phyloP scores from a whole-genome alignment of 2,329 filamentous ascomycete genomes.

The Xylariaceae sp. region DNA sequence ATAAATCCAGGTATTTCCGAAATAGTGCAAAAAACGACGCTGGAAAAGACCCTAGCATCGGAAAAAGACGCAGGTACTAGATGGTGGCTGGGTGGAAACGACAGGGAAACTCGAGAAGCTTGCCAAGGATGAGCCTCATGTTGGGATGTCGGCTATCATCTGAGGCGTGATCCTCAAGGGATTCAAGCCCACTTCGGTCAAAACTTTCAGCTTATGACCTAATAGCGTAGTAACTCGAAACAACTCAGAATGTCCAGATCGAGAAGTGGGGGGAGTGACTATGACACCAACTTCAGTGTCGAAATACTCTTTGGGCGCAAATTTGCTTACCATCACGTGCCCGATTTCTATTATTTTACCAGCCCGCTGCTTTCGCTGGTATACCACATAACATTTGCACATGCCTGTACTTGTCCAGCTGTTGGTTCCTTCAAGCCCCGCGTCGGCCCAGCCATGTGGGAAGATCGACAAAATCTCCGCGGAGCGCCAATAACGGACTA shows the following conservation, averaged over 20 bases:
- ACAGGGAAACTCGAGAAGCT: neutral
- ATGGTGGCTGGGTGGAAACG: neutral
- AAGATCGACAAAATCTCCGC: conserved; percentile 28
- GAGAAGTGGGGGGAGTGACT: neutral
- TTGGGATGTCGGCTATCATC: conserved; percentile 14
- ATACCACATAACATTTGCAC: conserved; percentile 18
- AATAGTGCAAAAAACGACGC: conserved; percentile 4
- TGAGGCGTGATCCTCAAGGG: conserved; percentile 4
- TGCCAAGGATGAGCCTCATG: conserved; percentile 24
- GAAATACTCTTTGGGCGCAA: neutral
- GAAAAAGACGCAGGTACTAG: conserved; percentile 21
- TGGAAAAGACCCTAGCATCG: conserved; percentile 5
- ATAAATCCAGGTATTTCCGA: conserved; percentile 2
- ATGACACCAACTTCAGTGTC: neutral
- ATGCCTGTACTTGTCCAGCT: conserved; percentile 7
- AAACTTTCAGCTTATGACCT: conserved; percentile 11
- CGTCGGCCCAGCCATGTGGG: conserved; percentile 27
- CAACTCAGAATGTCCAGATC: neutral
- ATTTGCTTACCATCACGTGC: conserved; percentile 14
- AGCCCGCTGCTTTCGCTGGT: conserved; percentile 11
- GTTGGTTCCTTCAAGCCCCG: conserved; percentile 19
- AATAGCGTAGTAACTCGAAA: neutral
- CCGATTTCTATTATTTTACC: conserved; percentile 9
- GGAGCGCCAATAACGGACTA: conserved; percentile 19
- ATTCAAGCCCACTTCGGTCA: conserved; percentile 14